phyloP scores from a whole-genome alignment of 2,329 filamentous ascomycete genomes.

The Cercospora nicotianae region DNA sequence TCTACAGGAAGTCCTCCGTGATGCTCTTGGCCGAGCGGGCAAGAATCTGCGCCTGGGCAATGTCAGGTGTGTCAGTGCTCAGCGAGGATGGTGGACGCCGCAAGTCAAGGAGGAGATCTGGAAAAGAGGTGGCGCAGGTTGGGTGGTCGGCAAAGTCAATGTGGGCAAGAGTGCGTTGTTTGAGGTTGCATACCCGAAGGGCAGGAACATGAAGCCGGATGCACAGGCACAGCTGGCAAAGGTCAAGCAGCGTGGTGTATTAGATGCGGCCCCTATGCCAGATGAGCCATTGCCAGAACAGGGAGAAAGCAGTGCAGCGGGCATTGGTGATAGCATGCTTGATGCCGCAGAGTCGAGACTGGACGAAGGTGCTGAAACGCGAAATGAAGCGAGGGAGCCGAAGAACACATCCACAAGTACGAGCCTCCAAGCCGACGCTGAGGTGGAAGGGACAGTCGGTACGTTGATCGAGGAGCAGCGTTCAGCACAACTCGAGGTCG shows the following conservation, averaged over 20 bases:
- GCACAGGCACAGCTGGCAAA: constrained; percentile 10
- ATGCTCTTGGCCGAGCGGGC: constrained; percentile 68
- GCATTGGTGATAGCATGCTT: constrained; percentile 15
- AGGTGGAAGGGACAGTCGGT: not conserved
- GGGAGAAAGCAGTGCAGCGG: not conserved
- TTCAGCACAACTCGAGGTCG: not conserved
- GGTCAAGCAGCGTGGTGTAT: constrained; percentile 12
- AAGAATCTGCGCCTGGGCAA: constrained; percentile 81
- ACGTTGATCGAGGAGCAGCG: not conserved
- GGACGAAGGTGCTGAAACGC: not conserved
- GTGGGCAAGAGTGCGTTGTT: constrained; percentile 96
- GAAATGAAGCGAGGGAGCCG: not conserved
- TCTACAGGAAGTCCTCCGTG: constrained; percentile 71
- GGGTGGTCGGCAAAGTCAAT: constrained; percentile 98
- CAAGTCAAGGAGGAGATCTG: constrained; percentile 83
- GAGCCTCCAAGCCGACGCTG: not conserved
- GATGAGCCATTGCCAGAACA: not conserved
- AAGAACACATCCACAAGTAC: not conserved
- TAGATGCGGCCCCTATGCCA: not conserved
- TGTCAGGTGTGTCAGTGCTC: constrained; percentile 80
- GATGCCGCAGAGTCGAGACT: constrained; percentile 4
- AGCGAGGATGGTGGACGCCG: constrained; percentile 86
- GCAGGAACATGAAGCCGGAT: constrained; percentile 32
- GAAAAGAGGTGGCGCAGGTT: constrained; percentile 78
- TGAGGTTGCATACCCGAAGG: constrained; percentile 81